Base-by-base conservation (phyloP, 495 filamentous ascomycete species). In the Hyaloscypha bicolor region DNA sequence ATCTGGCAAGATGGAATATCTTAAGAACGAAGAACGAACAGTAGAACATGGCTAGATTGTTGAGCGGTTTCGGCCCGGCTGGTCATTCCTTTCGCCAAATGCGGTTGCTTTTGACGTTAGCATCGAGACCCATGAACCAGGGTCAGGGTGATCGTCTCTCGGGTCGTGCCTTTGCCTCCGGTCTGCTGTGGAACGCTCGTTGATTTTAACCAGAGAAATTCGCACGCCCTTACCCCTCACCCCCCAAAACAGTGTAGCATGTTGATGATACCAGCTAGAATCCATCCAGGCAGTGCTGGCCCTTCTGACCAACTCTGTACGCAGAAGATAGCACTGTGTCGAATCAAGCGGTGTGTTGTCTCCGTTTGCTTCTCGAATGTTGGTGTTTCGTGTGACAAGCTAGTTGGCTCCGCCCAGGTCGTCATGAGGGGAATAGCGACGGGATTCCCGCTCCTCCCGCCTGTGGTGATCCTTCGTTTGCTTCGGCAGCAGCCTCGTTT, bases 121-220 rank as follows among this genome's bases (percentile, higher is more conserved):
- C 39, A 60, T 58, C 9, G 37, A 31, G 63, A 63, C 60, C 65
- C 65, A 56, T 29, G 22, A n/a, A 64, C 66, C 57, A 64, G 64
- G 69, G 60, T 67, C 35, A 39, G 69, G 68, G 55, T 48, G 69
- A 70, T 66, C 60, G 21, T 30, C 60, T 58, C 65, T 67, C 65
- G 66, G 70, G 66, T 68, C 62, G 69, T 66, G 35, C 69, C 70
- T 62, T 55, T 65, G 45, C 32, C 61, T 62, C 60, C 64, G 64
- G 58, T 25, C 65, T 65, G 69, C 63, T 58, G 16, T 71, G 65
- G 60, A 56, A 65, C 51, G 58, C 51, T 35, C 39, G 32, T 31
- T 33, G 31, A 53, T 63, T 67, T 61, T 45, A 56, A 57, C 51
- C 62, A 60, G 14, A 29, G 32, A 30, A 51, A 45, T 48, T 11